Percentiles rank a stretch among this genome's conserved stretches.
Evolutionary conservation across 257 asterid species (phyloP).

Genomic region (Solanum chilense): DNA sequence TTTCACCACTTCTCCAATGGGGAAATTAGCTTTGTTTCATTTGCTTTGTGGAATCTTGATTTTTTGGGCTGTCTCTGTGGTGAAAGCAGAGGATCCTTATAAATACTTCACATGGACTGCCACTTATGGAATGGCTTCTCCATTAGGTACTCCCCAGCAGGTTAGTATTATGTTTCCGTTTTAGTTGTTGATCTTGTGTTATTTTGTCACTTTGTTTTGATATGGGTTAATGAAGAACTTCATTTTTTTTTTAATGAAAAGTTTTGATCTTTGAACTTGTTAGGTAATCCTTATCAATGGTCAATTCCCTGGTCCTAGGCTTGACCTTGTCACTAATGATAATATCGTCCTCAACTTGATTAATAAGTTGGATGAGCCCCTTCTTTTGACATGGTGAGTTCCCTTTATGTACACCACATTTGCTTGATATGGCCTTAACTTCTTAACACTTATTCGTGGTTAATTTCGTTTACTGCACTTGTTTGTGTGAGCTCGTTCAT

Average conservation of each 20-base stretch:
- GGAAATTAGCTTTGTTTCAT: not conserved
- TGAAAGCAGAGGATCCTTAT: conserved; percentile 68
- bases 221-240: not conserved
- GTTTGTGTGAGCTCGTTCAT: not conserved
- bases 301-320: conserved; percentile 71
- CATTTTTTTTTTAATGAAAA: not conserved
- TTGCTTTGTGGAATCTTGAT: conserved; percentile 15
- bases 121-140: conserved; percentile 62
- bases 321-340: conserved; percentile 65
- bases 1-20: not conserved
- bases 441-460: not conserved
- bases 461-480: not conserved
- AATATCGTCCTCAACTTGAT: conserved; percentile 57
- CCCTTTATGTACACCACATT: not conserved
- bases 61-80: conserved; percentile 22
- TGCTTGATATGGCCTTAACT: not conserved
- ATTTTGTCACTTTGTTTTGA: not conserved
- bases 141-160: conserved; percentile 68
- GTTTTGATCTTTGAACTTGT: conserved; percentile 10
- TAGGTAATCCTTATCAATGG: conserved; percentile 79
- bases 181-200: not conserved
- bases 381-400: conserved; percentile 70
- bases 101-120: conserved; percentile 66
- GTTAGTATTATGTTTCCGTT: conserved; percentile 9
- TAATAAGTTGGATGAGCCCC: conserved; percentile 67